Base-by-base conservation (phyloP, 2,329 filamentous ascomycete genomes). In the Macrophomina pseudophaseolina region DNA sequence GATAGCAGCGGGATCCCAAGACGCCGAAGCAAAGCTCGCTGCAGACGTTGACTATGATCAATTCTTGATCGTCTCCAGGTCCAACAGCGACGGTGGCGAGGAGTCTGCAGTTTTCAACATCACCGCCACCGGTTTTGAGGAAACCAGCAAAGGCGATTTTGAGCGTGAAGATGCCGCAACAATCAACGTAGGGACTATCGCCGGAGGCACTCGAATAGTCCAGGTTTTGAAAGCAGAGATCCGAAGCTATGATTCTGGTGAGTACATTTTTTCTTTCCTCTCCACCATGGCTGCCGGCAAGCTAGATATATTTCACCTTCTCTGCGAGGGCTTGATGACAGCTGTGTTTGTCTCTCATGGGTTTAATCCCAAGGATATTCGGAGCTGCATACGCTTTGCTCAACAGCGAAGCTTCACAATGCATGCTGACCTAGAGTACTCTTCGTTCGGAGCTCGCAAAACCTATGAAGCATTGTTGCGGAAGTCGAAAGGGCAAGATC, bases 161-260 rank as follows among this genome's bases (percentile, higher is more conserved):
- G 96, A 99, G 69, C 89, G 91, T 4, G 92, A 92, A 53, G 92
- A 94, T 69, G 95, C 94, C 32, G 87, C 90, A 38, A 97, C 95
- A 0, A 85, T 98, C 54, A 91, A 96, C 71, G 91, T 95, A 18
- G 92, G 92, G 16, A 91, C 90, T 0, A 87, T 99, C 78, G 91
- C 91, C n/a, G 87, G 87, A 62, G 88, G 91, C 68, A 91, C 87
- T 74, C 88, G 93, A 67, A 89, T 98, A 40, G 90, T 98, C 16
- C 95, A 98, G 74, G 90, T 97, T 2, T 84, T 97, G 64, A 91
- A 90, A 70, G 92, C 89, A 1, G 94, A 98, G 74, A 88, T 98
- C 30, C 87, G 94, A 67, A 94, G 91, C 68, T 99, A 97, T 72
- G 94, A 98, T 76, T 90, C 90, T 78, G 90, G 92, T 94, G 79